These are phyloP conservation scores for Teratosphaeria epicoccoides DNA, from an alignment of 2,329 filamentous ascomycete genomes.

Conservation along the genomic window DNA sequence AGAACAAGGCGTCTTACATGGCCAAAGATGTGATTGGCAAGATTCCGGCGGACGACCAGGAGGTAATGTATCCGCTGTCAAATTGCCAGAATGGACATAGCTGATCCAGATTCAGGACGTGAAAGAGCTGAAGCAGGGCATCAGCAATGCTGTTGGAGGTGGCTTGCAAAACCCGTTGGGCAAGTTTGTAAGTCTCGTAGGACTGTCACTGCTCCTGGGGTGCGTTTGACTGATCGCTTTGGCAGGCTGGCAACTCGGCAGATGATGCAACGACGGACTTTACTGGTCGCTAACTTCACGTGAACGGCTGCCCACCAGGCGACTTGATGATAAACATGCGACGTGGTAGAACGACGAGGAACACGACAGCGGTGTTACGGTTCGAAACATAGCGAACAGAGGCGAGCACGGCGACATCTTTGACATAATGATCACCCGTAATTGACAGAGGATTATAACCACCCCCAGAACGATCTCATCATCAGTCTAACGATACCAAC, in stretches of 20 bases:
- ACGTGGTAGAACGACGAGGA: no score
- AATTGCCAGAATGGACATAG: background rate
- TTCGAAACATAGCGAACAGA: no score
- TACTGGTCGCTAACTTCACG: background rate
- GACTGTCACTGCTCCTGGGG: background rate
- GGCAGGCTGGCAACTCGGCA: constrained; percentile 8
- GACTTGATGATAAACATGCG: no score
- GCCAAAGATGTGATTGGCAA: constrained; percentile 21
- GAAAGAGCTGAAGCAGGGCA: constrained; percentile 24
- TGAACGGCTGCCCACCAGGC: no score
- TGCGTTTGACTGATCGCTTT: background rate
- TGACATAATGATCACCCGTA: no score
- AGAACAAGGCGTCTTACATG: constrained; percentile 36
- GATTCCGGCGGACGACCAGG: constrained; percentile 24
- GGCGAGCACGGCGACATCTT: no score
- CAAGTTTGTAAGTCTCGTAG: constrained; percentile 14
- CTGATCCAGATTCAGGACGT: constrained; percentile 17
- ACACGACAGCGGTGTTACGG: no score
- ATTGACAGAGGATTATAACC: no score
- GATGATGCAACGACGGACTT: constrained; percentile 6
- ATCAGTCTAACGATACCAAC: no score
- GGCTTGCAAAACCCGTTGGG: constrained; percentile 29
- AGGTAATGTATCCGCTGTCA: constrained; percentile 4
- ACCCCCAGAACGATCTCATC: no score
- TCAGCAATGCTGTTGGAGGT: constrained; percentile 24